phyloP scores from a whole-genome alignment of 2,329 filamentous ascomycete genomes.

The Phyllosticta citrichinensis region DNA sequence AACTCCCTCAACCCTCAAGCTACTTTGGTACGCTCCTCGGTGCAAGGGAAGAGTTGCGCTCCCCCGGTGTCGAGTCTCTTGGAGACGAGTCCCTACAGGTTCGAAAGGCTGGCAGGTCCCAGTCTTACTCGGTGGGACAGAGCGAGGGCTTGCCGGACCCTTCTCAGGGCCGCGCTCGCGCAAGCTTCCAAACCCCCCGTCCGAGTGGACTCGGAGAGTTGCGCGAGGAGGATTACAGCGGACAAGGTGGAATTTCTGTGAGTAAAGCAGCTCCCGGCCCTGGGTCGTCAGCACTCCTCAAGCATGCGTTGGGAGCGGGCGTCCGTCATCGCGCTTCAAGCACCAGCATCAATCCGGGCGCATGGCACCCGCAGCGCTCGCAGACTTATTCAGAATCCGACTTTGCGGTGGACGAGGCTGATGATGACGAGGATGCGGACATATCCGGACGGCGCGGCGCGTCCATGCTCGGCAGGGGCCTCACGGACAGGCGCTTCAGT shows the following conservation, averaged over 20 bases:
- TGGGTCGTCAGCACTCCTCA: conserved; percentile 6
- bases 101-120: conserved; percentile 77
- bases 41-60: conserved; percentile 4
- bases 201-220: conserved; percentile 63
- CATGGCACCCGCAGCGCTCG: conserved; percentile 13
- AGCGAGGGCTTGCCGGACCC: conserved; percentile 44
- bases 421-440: conserved; percentile 38
- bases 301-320: conserved; percentile 2
- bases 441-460: background rate
- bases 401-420: conserved; percentile 62
- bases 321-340: conserved; percentile 7
- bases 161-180: conserved; percentile 13
- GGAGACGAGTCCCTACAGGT: conserved; percentile 2
- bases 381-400: conserved; percentile 42
- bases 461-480: conserved; percentile 1
- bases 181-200: conserved; percentile 54
- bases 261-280: conserved; percentile 6
- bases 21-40: conserved; percentile 1
- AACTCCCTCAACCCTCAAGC: conserved; percentile 22
- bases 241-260: background rate
- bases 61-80: conserved; percentile 2
- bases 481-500: conserved; percentile 8
- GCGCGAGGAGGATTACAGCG: conserved; percentile 23
- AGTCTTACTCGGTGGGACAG: conserved; percentile 93
- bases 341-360: conserved; percentile 11